Conservation (phyloP, 495 filamentous ascomycete species). For the Alectoria sarmentosa region DNA sequence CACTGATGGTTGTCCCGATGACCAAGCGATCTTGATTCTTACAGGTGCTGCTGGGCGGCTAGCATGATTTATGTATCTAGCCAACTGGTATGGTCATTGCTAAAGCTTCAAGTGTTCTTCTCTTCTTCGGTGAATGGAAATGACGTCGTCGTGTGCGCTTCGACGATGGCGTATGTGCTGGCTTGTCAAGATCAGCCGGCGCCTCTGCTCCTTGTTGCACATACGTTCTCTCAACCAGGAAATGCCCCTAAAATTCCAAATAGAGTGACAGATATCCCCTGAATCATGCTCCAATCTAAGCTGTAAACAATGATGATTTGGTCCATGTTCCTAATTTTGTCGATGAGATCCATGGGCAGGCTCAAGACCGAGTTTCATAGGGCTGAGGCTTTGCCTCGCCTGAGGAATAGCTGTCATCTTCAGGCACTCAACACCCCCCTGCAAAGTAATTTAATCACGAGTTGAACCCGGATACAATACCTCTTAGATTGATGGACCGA, state of each 20-base stretch:
- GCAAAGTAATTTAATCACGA: neutral
- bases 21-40: slow-evolving; percentile 5
- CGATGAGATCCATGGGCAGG: neutral
- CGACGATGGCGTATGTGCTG: neutral
- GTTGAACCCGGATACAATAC: slow-evolving; percentile 1
- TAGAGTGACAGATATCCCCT: neutral
- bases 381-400: slow-evolving; percentile 1
- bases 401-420: slow-evolving; percentile 20
- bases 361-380: slow-evolving; percentile 4
- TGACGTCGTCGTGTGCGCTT: slow-evolving; percentile 4
- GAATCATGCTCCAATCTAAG: neutral
- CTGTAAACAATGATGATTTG: neutral
- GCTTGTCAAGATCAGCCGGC: slow-evolving; percentile 10
- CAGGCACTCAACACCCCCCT: too few species aligned
- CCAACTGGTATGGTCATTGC: slow-evolving; percentile 3
- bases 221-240: neutral
- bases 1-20: neutral
- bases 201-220: slow-evolving; percentile 5
- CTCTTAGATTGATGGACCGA: slow-evolving; percentile 19
- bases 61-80: slow-evolving; percentile 13
- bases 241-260: neutral
- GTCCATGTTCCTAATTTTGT: neutral
- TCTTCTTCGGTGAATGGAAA: neutral
- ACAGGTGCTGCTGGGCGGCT: slow-evolving; percentile 11
- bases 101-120: neutral